Conservation (phyloP, 192 early-diverging fungal genomes). For the Coemansia sp. region DNA sequence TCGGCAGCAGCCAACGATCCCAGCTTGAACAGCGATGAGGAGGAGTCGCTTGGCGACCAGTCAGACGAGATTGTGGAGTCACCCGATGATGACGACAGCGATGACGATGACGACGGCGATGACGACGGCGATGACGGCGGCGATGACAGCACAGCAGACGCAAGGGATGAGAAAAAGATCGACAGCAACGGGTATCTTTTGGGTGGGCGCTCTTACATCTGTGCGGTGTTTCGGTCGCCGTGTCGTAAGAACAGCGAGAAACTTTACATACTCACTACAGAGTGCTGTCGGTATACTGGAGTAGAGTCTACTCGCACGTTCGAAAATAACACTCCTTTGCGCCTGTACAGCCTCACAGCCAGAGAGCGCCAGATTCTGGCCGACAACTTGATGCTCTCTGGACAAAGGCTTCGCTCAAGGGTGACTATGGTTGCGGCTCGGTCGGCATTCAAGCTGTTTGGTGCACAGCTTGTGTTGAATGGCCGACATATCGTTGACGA, state of each 20-base stretch:
- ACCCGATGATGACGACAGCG: background rate
- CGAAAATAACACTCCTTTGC: background rate
- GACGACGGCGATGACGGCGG: background rate
- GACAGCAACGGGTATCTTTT: background rate
- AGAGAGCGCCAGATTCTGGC: background rate
- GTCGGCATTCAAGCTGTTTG: background rate
- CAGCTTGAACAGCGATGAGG: background rate
- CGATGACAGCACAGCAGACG: background rate
- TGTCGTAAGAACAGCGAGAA: background rate
- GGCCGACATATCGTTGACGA: background rate
- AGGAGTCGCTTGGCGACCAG: background rate
- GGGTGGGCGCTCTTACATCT: background rate
- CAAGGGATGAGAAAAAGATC: background rate
- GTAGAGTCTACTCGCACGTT: too few relatives aligned
- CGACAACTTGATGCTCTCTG: background rate
- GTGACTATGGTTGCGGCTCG: background rate
- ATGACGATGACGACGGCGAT: background rate
- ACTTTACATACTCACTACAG: background rate
- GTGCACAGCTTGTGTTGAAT: background rate
- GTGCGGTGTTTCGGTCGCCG: slow-evolving; percentile 1
- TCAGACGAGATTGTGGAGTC: too few relatives aligned
- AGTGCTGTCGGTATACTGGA: background rate
- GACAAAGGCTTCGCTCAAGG: background rate
- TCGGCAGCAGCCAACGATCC: too few relatives aligned
- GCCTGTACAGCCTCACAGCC: background rate